Evolutionary conservation across 1,284 basidiomycete species (phyloP), one percentile per base, ranked within the genome.

Genomic region (Ganoderma multipileum): DNA sequence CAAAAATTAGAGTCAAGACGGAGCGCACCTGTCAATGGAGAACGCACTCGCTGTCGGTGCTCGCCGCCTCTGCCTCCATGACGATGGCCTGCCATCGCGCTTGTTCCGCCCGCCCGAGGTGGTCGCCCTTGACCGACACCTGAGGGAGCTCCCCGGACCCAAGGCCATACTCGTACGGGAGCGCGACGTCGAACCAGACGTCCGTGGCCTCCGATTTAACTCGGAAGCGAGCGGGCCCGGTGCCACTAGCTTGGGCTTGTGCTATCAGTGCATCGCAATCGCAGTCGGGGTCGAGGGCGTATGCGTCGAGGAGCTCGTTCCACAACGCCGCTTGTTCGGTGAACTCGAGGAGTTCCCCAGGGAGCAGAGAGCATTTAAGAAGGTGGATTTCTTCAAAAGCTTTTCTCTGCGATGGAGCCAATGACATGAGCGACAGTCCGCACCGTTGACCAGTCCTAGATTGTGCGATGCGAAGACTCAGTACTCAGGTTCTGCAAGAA

Each of bases 311-410:
- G 4, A 83, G 74, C 8, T 73, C 70, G 20, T 66, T 64, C 87
- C 87, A 89, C 8, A 61, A 54, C 0, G 76, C 72, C 11, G 77
- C 69, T 38, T 84, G 81, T 7, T 84, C 81, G 0, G 68, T 64
- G 64, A 89, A 84, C 0, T 74, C 67, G 41, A 92, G 76, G 0
- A 74, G 54, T 79, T 93, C 91, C 2, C 82, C 84, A 0, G 89
- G 88, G 9, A 93, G 81, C 1, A 93, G 82, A 0, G 90, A 91
- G 42, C 84, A 87, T 64, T 80, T 80, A 11, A 90, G 82, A 38
- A 90, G 78, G 55, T 85, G 81, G 0, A 90, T 78, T 73, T 90
- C 88, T 75, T 85, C 84, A 30, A 87, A 78, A 18, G 52, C 23
- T 39, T 62, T 60, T 36, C 12, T 23, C 58, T 39, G 58, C 3